A percentile compares a stretch with the other conserved stretches of the same genome.
phyloP scores from a whole-genome alignment of 2,329 filamentous ascomycete genomes.

The Trichoderma breve region DNA sequence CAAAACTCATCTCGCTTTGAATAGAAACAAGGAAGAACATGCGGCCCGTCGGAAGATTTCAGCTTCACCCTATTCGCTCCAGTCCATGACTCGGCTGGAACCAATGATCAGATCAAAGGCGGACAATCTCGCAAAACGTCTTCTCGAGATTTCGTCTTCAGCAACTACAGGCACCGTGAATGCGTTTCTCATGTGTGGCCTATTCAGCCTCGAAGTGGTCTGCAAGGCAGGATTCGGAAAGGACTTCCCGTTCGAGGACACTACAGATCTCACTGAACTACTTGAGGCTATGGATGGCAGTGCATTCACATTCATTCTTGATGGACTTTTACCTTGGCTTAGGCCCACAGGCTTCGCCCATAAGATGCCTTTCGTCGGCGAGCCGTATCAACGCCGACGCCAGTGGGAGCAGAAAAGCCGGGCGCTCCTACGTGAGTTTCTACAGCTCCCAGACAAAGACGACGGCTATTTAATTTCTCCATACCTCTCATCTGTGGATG shows the following conservation, averaged over 20 bases:
- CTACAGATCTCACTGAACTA: not conserved
- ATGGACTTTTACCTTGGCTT: not conserved
- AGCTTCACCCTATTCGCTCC: not conserved
- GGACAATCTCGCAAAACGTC: not conserved
- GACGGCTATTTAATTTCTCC: not conserved
- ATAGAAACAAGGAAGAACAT: not conserved
- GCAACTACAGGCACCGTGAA: not conserved
- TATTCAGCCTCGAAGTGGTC: not conserved
- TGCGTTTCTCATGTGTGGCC: not conserved
- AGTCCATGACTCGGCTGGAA: not conserved
- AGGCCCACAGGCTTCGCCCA: not conserved
- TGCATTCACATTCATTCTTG: not conserved
- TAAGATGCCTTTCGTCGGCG: not conserved
- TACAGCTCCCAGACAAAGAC: not conserved
- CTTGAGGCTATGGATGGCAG: not conserved
- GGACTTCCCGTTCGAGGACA: not conserved
- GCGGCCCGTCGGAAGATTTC: not conserved
- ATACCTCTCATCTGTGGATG: not conserved
- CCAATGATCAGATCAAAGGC: not conserved
- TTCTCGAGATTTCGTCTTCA: not conserved
- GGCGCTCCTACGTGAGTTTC: not conserved
- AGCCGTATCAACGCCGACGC: not conserved
- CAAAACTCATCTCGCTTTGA: not conserved
- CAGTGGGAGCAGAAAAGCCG: not conserved
- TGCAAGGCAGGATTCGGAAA: not conserved